Percentiles rank a stretch among this genome's conserved stretches.
Conservation (phyloP, 2,329 filamentous ascomycete species). For the Biscogniauxia marginata region DNA sequence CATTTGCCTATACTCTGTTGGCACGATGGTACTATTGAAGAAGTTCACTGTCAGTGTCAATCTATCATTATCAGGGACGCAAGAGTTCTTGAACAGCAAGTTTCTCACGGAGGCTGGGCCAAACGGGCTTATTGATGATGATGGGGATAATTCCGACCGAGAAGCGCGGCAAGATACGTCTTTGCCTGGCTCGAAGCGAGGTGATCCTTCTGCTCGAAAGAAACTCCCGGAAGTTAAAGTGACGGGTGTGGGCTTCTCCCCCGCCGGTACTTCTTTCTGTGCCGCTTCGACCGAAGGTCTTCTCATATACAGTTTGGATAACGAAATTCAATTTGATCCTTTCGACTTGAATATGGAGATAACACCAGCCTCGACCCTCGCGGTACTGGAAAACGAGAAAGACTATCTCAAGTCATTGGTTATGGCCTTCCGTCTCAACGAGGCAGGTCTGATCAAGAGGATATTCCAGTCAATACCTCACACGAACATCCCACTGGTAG, state of each 20-base stretch:
- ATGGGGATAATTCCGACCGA: constrained; percentile 83
- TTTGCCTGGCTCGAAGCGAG: constrained; percentile 83
- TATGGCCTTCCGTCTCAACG: constrained; percentile 96
- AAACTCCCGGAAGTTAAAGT: constrained; percentile 81
- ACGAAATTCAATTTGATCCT: constrained; percentile 82
- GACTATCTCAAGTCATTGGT: constrained; percentile 90
- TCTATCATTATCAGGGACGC: constrained; percentile 90
- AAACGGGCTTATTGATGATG: constrained; percentile 77
- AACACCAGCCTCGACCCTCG: constrained; percentile 80
- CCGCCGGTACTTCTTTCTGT: constrained; percentile 86
- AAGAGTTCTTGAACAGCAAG: constrained; percentile 94
- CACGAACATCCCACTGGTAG: constrained; percentile 71
- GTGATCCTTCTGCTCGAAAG: constrained; percentile 76
- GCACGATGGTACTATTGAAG: constrained; percentile 85
- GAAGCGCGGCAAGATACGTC: constrained; percentile 78
- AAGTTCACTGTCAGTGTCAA: constrained; percentile 97
- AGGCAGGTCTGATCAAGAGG: constrained; percentile 73
- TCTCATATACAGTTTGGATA: constrained; percentile 89
- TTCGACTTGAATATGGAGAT: constrained; percentile 95
- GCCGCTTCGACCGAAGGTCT: constrained; percentile 93
- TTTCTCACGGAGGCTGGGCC: constrained; percentile 89
- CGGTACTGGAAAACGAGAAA: constrained; percentile 62
- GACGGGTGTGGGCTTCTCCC: constrained; percentile 80
- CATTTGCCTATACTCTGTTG: constrained; percentile 95
- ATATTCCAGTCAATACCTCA: constrained; percentile 84